Base-by-base conservation (phyloP, 1,139 yeast species). In the Yarrowia galli region DNA sequence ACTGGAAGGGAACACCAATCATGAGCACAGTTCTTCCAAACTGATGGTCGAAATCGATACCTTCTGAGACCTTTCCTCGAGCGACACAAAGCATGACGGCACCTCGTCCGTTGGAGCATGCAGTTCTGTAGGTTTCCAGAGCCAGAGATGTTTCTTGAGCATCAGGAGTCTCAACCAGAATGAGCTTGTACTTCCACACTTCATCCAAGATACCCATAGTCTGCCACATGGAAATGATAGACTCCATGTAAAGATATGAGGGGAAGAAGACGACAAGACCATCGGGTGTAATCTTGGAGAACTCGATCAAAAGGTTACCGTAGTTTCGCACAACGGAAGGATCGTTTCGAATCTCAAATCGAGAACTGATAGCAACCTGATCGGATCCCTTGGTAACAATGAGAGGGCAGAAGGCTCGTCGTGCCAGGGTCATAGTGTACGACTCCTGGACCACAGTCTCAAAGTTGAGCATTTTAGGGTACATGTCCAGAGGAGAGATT, bases 1-100 rank as follows among this genome's bases (percentile, higher is more conserved):
- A 95, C 82, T 95, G 99, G 83, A 93, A 95, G 0, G 99, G 99
- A 71, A 95, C 96, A 72, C 99, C 99, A 79, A 96, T 93, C 98
- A 95, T 93, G 71, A 95, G 83, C 71, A 95, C 99, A 0, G 99
- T 92, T 74, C 99, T 87, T 18, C 99, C 99, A 77, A 91, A 95
- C 73, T 95, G 99, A 77, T 95, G 98, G 76, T 96, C 99, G 80
- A 95, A 95, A 92, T 95, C 99, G 74, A 95, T 95, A 70, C 99
- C 99, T 80, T 95, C 99, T 1, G 97, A 91, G 1, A 95, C 98
- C 76, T 95, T 95, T 10, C 99, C 99, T 84, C 99, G 93, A 38
- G 99, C 99, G 71, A 95, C 99, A 48, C 98, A 92, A 58, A 95
- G 83, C 75, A 95, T 84, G 1, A 96, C 93, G 0, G 99, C 99